Evolutionary conservation across 78 protist genomes (phyloP), one percentile per base, ranked within the genome.

Genomic region (Dictyostelium brefeldianum): DNA sequence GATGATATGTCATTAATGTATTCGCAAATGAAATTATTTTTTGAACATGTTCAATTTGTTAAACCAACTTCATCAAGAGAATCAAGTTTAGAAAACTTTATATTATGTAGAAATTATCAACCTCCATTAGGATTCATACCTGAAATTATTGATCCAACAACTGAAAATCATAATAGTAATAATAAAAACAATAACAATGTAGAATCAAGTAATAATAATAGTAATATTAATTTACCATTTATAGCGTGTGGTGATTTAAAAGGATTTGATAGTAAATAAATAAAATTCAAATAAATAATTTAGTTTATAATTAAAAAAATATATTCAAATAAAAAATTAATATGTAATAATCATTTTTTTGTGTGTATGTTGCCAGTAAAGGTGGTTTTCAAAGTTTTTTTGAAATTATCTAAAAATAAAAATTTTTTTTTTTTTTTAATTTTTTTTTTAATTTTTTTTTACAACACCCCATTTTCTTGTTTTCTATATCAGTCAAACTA

Each of bases 31-130:
- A 25, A 81, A 29, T 6, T 95, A 41, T 98, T 98, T 80, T 99
- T 99, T 47, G 36, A 48, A n/a, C 10, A 67, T 51, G 99, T 99
- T 25, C 27, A 69, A 9, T 20, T 94, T 43, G 94, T 94, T 65
- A 99, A 99, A 95, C 99, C 99, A 5, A 94, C 92, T 50, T 69
- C 95, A 20, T 69, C 95, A 48, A 90, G 99, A 48, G 96, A 95
- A 48, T 91, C 98, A 12, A 25, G 77, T 31, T 46, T 83, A 9
- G 96, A 93, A 59, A 64, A 64, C 10, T 96, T 93, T 71, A 59
- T 94, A 5, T 78, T 98, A 27, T 98, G 99, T 96, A 81, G 80
- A 64, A 85, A 93, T 64, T 98, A 91, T 95, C 1, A 17, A 6
- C 98, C 95, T 11, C 99, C 99, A 1, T 29, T 1, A 4, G 96